Evolutionary conservation across 768 basidiomycete genomes (phyloP).

Genomic region (Austroboletus eburneus): DNA sequence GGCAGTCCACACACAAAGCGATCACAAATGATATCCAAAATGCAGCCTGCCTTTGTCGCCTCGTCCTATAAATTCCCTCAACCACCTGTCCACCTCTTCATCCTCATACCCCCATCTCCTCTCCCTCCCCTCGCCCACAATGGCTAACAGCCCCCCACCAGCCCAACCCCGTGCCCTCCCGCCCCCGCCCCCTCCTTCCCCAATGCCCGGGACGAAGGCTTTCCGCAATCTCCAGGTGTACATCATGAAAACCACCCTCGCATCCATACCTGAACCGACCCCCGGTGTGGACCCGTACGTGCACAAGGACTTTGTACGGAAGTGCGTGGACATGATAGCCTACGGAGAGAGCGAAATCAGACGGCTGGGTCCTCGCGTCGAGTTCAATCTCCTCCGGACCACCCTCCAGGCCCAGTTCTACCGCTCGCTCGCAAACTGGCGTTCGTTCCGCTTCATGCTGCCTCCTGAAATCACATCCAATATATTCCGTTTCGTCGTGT

Average conservation of each 20-base stretch:
- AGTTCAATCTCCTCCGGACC: slow-evolving; percentile 4
- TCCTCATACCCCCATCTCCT: not conserved
- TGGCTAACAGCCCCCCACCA: slow-evolving; percentile 12
- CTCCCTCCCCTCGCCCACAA: not conserved
- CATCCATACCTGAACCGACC: slow-evolving; percentile 17
- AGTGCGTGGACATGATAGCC: slow-evolving; percentile 16
- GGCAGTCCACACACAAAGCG: slow-evolving; percentile 30
- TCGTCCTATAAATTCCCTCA: slow-evolving; percentile 22
- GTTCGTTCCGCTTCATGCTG: slow-evolving; percentile 55
- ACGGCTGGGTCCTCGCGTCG: slow-evolving; percentile 17
- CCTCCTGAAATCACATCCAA: slow-evolving; percentile 62
- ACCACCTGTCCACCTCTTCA: slow-evolving; percentile 4
- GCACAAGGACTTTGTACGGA: not conserved
- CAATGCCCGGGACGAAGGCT: slow-evolving; percentile 15
- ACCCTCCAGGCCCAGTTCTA: slow-evolving; percentile 20
- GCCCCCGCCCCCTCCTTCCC: slow-evolving; percentile 4
- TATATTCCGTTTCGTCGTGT: slow-evolving; percentile 59
- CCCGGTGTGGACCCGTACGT: not conserved
- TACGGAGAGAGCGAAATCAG: slow-evolving; percentile 20
- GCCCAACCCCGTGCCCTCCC: slow-evolving; percentile 9
- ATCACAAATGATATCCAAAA: slow-evolving; percentile 29
- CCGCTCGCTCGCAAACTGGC: slow-evolving; percentile 31
- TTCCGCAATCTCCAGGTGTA: slow-evolving; percentile 17
- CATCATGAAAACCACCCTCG: slow-evolving; percentile 18
- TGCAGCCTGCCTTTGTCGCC: slow-evolving; percentile 26